A percentile compares a stretch with the other conserved stretches of the same genome.
These are phyloP conservation scores for Alternaria gaisen DNA, from an alignment of 2,329 filamentous ascomycete species.

Conservation along the genomic window DNA sequence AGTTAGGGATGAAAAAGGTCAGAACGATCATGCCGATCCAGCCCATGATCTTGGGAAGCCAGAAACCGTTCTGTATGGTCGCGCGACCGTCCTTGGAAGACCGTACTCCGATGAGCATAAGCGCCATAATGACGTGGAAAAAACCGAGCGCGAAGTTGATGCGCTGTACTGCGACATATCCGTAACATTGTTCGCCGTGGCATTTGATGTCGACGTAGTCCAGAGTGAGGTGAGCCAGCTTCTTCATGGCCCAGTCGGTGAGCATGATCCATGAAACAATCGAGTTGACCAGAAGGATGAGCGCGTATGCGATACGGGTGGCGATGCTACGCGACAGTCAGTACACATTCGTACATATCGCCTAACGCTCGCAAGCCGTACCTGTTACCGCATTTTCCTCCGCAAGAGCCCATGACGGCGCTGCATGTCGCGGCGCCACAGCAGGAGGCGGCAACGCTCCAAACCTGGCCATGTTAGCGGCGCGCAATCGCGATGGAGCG, in stretches of 20 bases:
- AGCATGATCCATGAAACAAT: conserved; percentile 99
- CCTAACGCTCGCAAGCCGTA: conserved; percentile 46
- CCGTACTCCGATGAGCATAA: conserved; percentile 84
- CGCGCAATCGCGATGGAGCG: conserved; percentile 12
- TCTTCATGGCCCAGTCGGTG: conserved; percentile 97
- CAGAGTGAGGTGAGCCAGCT: conserved; percentile 87
- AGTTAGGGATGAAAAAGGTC: conserved; percentile 94
- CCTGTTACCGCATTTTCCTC: conserved; percentile 92
- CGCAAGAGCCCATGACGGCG: conserved; percentile 92
- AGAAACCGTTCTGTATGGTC: conserved; percentile 95
- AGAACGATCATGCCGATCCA: conserved; percentile 89
- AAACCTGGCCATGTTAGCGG: conserved; percentile 62
- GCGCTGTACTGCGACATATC: conserved; percentile 94
- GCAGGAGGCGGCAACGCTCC: conserved; percentile 85
- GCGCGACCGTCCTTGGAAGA: conserved; percentile 89
- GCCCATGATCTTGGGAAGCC: conserved; percentile 92
- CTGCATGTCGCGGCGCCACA: conserved; percentile 97
- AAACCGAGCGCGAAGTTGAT: conserved; percentile 97
- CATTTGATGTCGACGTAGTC: conserved; percentile 97
- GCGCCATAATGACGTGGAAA: conserved; percentile 87
- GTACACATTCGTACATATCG: conserved; percentile 1
- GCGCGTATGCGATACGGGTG: conserved; percentile 94
- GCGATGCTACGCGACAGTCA: conserved; percentile 72
- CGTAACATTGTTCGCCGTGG: conserved; percentile 86
- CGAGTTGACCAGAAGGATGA: conserved; percentile 94